These are phyloP conservation scores for Fimicolochytrium jonesii DNA, from an alignment of 192 early-diverging fungal genomes.

Conservation along the genomic window DNA sequence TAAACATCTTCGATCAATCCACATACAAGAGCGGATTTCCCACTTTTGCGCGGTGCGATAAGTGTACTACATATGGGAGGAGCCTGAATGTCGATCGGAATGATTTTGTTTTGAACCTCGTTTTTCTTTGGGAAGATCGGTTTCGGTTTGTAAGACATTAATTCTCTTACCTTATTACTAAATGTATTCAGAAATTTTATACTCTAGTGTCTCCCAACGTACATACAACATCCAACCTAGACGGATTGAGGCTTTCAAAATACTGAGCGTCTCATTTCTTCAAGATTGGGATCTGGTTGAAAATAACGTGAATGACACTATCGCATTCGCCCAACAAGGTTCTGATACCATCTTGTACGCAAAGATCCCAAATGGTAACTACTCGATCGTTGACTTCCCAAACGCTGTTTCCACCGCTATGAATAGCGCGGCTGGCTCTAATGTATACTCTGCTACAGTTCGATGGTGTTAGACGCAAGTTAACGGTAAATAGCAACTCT, in stretches of 20 bases:
- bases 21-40: slow-evolving; percentile 11
- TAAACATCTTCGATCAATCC: slow-evolving; percentile 19
- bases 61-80: slow-evolving; percentile 10
- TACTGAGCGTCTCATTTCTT: slow-evolving; percentile 2
- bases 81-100: slow-evolving; percentile 6
- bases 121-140: slow-evolving; percentile 1
- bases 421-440: slow-evolving; percentile 2
- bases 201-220: background rate
- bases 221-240: background rate
- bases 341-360: slow-evolving; percentile 3
- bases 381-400: slow-evolving; percentile 14
- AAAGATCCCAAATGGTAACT: slow-evolving; percentile 13
- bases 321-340: slow-evolving; percentile 20
- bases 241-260: slow-evolving; percentile 2
- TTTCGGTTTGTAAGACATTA: slow-evolving; percentile 13
- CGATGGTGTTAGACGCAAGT: background rate
- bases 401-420: slow-evolving; percentile 2
- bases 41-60: slow-evolving; percentile 1
- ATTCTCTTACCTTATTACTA: no score
- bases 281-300: slow-evolving; percentile 18
- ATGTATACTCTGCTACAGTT: background rate
- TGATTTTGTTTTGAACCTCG: background rate
- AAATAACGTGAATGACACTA: background rate
- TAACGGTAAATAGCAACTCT: slow-evolving; percentile 1
- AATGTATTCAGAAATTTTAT: slow-evolving; percentile 14